Evolutionary conservation across 2,329 filamentous ascomycete species (phyloP).

Genomic region (Fusarium agapanthi): DNA sequence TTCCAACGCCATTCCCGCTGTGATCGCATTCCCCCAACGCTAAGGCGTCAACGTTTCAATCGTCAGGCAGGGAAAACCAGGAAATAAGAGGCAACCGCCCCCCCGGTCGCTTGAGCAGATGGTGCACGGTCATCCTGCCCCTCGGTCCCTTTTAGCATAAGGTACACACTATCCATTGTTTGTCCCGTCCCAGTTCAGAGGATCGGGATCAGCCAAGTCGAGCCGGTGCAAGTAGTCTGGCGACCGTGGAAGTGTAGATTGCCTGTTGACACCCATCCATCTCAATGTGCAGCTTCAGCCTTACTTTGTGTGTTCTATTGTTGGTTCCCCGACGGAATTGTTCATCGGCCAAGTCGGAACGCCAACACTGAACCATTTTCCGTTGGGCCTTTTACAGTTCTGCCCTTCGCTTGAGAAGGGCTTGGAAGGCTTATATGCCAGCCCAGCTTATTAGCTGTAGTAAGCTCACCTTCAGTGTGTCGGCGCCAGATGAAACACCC

Average conservation of each 20-base stretch:
- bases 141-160: not conserved
- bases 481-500: not conserved
- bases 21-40: slow-evolving; percentile 2
- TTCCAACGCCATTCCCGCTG: slow-evolving; percentile 24
- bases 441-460: not conserved
- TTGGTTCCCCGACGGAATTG: not conserved
- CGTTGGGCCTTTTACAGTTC: not conserved
- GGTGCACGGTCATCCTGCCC: not conserved
- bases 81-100: not conserved
- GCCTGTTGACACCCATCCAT: not conserved
- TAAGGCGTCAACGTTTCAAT: slow-evolving; percentile 28
- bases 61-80: not conserved
- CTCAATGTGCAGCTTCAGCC: not conserved
- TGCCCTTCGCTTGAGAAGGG: not conserved
- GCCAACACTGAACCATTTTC: not conserved
- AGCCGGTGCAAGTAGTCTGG: slow-evolving; percentile 2
- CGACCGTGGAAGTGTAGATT: not conserved
- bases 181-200: slow-evolving; percentile 15
- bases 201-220: slow-evolving; percentile 25
- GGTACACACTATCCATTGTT: not conserved
- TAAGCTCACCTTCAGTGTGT: not conserved
- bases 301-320: not conserved
- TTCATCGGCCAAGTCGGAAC: not conserved
- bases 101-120: not conserved
- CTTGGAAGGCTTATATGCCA: not conserved